Evolutionary conservation across 2,329 filamentous ascomycete species (phyloP), one percentile per base, ranked within the genome.

Genomic region (Parascedosporium putredinis): DNA sequence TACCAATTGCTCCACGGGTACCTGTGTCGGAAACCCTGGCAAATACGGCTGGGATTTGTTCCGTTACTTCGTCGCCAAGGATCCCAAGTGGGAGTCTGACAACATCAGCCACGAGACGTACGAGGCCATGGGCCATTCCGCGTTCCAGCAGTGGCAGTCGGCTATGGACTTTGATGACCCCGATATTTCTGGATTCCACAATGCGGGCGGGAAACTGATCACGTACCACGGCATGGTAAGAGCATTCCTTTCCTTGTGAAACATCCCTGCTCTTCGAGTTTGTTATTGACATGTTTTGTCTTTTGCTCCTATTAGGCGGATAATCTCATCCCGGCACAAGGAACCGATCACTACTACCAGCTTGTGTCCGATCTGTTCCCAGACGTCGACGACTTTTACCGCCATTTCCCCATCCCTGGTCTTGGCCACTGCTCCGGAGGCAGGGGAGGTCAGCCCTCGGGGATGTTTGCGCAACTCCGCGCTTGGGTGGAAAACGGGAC

Each of bases 381-480:
- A 1, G 31, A 29, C 10, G 29, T 40, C 0, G 9, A 45, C 2
- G 18, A 29, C 5, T 54, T 54, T 45, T 51, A 47, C n/a, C 50
- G 52, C 9, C 47, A 47, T 31, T 54, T 53, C 38, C 29, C 43
- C 10, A 42, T 51, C 20, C 51, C 51, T 18, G 52, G 51, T 4
- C n/a, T 54, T 29, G 45, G 47, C 4, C 52, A 54, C 20, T 54
- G 52, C 36, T 16, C 14, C 2, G 36, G 36, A n/a, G 36, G 36
- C 20, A 16, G 8, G 9, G 36, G 36, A 5, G 36, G 36, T 5
- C 36, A 31, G 27, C 27, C 27, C 12, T 31, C 27, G 12, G 27
- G 27, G 27, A 31, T 31, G 12, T 12, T 6, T 31, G 27, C n/a
- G n/a, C n/a, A 12, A 31, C 27, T 31, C 27, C 12, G 27, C 12